These are phyloP conservation scores for Pythium plurisporium DNA, from an alignment of 352 stramenopile genomes.

Conservation along the genomic window DNA sequence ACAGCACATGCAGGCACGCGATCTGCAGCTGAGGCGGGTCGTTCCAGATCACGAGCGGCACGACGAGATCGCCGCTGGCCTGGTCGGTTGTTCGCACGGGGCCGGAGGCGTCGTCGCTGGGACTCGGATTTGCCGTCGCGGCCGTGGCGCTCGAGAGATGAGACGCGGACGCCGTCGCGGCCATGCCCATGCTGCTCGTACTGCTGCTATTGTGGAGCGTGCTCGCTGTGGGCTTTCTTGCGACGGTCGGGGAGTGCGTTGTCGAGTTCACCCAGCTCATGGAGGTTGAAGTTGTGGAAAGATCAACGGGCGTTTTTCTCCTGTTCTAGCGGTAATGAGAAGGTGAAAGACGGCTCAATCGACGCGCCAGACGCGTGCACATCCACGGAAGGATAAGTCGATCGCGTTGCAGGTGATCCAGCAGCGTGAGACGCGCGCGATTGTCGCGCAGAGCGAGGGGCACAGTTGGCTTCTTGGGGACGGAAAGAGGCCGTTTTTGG, in stretches of 20 bases:
- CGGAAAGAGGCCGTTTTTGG: conserved; percentile 9
- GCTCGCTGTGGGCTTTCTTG: neutral
- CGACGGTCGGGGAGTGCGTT: neutral
- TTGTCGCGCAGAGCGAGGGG: neutral
- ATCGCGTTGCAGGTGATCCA: too few relatives aligned
- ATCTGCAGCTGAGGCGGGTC: conserved; percentile 46
- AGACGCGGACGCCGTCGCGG: conserved; percentile 6
- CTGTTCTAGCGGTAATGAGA: neutral
- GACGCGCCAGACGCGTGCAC: neutral
- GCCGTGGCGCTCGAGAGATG: neutral
- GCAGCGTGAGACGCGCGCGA: neutral
- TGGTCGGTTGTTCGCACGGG: conserved; percentile 21
- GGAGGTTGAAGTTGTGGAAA: conserved; percentile 4
- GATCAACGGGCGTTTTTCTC: neutral
- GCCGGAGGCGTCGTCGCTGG: conserved; percentile 1
- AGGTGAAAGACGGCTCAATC: neutral
- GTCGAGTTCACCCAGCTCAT: conserved; percentile 8
- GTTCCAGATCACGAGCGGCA: conserved; percentile 71
- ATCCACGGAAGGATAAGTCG: neutral
- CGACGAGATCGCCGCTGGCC: conserved; percentile 37
- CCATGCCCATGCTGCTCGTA: conserved; percentile 8
- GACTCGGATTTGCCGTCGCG: neutral
- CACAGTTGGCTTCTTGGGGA: neutral
- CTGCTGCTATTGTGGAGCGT: neutral
- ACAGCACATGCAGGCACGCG: conserved; percentile 54